These are phyloP conservation scores for Nitzschia putrida DNA, from an alignment of 108 stramenopile species.

Conservation along the genomic window DNA sequence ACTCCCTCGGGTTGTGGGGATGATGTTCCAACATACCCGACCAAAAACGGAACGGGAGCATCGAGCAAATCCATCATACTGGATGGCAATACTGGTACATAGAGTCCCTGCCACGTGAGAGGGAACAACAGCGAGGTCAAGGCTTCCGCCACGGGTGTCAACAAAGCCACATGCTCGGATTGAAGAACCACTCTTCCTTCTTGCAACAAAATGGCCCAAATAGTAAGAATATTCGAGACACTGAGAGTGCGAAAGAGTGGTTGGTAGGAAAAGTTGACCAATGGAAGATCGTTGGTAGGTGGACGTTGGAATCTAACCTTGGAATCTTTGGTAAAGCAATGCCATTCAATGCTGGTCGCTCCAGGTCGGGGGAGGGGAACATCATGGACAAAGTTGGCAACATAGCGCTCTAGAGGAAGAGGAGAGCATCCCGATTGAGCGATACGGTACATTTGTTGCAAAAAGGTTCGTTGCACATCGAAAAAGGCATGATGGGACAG, in stretches of 20 bases:
- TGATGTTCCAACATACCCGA: conserved; percentile 60
- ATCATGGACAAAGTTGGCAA: conserved; percentile 83
- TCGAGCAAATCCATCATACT: conserved; percentile 75
- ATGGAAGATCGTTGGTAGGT: conserved; percentile 69
- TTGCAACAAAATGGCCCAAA: conserved; percentile 73
- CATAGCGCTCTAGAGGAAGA: conserved; percentile 86
- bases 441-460: conserved; percentile 76
- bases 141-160: conserved; percentile 81
- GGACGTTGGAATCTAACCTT: conserved; percentile 47
- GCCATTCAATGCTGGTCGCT: conserved; percentile 20
- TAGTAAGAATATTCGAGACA: conserved; percentile 61
- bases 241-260: conserved; percentile 76
- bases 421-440: conserved; percentile 51
- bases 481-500: conserved; percentile 89
- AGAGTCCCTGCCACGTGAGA: conserved; percentile 73
- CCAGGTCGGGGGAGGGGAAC: conserved; percentile 83
- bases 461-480: conserved; percentile 64
- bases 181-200: conserved; percentile 74
- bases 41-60: conserved; percentile 85
- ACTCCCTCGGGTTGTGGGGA: conserved; percentile 38
- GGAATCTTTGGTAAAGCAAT: conserved; percentile 19
- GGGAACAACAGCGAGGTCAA: conserved; percentile 80
- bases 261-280: conserved; percentile 75
- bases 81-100: conserved; percentile 76
- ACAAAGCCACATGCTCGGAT: conserved; percentile 56